These are phyloP conservation scores for Saturnispora bothae DNA, from an alignment of 805 yeast species.

Conservation along the genomic window DNA sequence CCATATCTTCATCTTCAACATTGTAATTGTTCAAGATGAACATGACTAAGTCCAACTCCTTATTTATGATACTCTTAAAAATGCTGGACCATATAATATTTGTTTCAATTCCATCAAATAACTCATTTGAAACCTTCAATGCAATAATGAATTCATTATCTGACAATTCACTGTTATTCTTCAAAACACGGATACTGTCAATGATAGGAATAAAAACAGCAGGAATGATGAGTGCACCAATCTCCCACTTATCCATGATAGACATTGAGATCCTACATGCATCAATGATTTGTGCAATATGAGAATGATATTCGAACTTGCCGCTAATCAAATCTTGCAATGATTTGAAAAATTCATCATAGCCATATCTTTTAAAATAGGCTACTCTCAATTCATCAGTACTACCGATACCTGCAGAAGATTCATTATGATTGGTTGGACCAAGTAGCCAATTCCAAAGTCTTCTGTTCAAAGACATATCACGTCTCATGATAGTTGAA, in stretches of 20 bases:
- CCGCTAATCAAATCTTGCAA: slow-evolving; percentile 38
- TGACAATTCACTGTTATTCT: slow-evolving; percentile 14
- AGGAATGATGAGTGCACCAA: slow-evolving; percentile 69
- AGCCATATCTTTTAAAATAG: slow-evolving; percentile 55
- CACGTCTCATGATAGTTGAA: slow-evolving; percentile 62
- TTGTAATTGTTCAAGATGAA: slow-evolving; percentile 59
- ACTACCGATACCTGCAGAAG: slow-evolving; percentile 7
- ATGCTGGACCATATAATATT: slow-evolving; percentile 64
- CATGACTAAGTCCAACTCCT: slow-evolving; percentile 37
- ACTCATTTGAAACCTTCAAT: slow-evolving; percentile 47
- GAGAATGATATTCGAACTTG: slow-evolving; percentile 15
- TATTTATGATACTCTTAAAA: slow-evolving; percentile 31
- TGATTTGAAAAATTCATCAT: slow-evolving; percentile 39
- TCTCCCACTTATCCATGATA: slow-evolving; percentile 90
- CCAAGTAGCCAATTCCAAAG: slow-evolving; percentile 92
- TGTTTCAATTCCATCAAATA: slow-evolving; percentile 84
- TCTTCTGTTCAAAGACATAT: slow-evolving; percentile 90
- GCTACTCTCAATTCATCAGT: slow-evolving; percentile 27
- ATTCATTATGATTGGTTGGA: slow-evolving; percentile 37
- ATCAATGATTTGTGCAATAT: slow-evolving; percentile 29
- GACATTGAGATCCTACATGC: slow-evolving; percentile 60
- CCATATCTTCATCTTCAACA: slow-evolving; percentile 81
- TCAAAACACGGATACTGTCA: slow-evolving; percentile 29
- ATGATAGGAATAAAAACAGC: slow-evolving; percentile 57
- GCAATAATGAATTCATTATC: slow-evolving; percentile 32